These are phyloP conservation scores for Barnettozyma botsteinii DNA, from an alignment of 805 yeast species.

Conservation along the genomic window DNA sequence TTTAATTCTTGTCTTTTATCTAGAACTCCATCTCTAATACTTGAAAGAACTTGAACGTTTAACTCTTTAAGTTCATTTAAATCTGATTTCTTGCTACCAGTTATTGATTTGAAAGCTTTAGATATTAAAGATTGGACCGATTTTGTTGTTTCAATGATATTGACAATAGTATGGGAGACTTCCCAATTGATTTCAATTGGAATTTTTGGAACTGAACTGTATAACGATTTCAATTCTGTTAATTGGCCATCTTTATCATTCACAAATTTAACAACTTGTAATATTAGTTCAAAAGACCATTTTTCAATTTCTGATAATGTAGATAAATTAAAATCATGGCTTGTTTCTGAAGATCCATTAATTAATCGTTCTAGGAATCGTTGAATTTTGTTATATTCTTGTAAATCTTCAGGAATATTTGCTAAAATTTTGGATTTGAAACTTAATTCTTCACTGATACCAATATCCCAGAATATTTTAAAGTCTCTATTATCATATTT, in stretches of 20 bases:
- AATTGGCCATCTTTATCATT: neutral
- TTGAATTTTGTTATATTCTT: slow-evolving; percentile 13
- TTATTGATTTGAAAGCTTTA: slow-evolving; percentile 1
- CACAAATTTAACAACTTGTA: slow-evolving; percentile 7
- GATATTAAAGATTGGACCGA: slow-evolving; percentile 14
- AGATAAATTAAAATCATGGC: slow-evolving; percentile 7
- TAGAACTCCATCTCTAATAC: slow-evolving; percentile 17
- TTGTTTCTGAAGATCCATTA: slow-evolving; percentile 7
- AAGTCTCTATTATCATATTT: slow-evolving; percentile 55
- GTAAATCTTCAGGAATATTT: slow-evolving; percentile 9
- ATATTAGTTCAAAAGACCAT: slow-evolving; percentile 20
- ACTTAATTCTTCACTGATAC: slow-evolving; percentile 28
- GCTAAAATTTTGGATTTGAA: slow-evolving; percentile 8
- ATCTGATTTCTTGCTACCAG: slow-evolving; percentile 6
- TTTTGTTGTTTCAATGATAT: slow-evolving; percentile 18
- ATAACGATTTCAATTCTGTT: slow-evolving; percentile 2
- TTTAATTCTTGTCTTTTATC: slow-evolving; percentile 7
- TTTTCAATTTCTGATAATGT: slow-evolving; percentile 15
- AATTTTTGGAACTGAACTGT: slow-evolving; percentile 9
- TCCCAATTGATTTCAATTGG: slow-evolving; percentile 18
- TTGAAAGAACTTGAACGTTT: slow-evolving; percentile 11
- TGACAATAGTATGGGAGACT: slow-evolving; percentile 14
- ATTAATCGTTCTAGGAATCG: slow-evolving; percentile 13
- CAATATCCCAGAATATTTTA: slow-evolving; percentile 47
- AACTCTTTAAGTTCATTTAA: slow-evolving; percentile 15